phyloP scores from a whole-genome alignment of 371 early-diverging fungal genomes.

The Lichtheimia ramosa region DNA sequence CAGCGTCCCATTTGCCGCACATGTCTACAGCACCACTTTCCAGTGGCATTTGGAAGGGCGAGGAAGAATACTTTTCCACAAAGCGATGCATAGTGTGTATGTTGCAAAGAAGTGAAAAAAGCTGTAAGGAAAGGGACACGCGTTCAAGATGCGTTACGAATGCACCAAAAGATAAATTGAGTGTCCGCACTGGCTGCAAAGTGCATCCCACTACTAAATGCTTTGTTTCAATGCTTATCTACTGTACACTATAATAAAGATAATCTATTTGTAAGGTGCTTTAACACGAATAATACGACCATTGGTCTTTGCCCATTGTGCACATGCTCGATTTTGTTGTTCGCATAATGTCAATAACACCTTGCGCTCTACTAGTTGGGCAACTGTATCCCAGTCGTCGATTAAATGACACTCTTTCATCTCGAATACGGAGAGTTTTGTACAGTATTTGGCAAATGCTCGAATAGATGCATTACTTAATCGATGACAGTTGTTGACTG shows the following conservation, averaged over 20 bases:
- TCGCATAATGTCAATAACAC: constrained; percentile 47
- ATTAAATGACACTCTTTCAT: constrained; percentile 59
- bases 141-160: background rate
- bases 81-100: constrained; percentile 52
- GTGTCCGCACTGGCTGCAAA: too few relatives aligned
- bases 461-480: constrained; percentile 52
- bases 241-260: background rate
- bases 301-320: constrained; percentile 38
- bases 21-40: constrained; percentile 31
- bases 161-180: too few relatives aligned
- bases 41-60: constrained; percentile 39
- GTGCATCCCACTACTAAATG: too few relatives aligned
- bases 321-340: constrained; percentile 41
- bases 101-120: constrained; percentile 1
- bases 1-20: constrained; percentile 61
- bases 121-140: constrained; percentile 2
- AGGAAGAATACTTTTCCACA: constrained; percentile 54
- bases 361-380: constrained; percentile 34
- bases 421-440: constrained; percentile 57
- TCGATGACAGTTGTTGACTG: constrained; percentile 58
- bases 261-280: constrained; percentile 39
- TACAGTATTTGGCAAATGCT: constrained; percentile 47
- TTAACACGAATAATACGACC: constrained; percentile 30
- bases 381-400: constrained; percentile 43
- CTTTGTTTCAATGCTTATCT: too few relatives aligned